Percentiles rank a stretch among this genome's conserved stretches.
phyloP scores from a whole-genome alignment of 139 green algal genomes.

The Chlamydomonas incerta region DNA sequence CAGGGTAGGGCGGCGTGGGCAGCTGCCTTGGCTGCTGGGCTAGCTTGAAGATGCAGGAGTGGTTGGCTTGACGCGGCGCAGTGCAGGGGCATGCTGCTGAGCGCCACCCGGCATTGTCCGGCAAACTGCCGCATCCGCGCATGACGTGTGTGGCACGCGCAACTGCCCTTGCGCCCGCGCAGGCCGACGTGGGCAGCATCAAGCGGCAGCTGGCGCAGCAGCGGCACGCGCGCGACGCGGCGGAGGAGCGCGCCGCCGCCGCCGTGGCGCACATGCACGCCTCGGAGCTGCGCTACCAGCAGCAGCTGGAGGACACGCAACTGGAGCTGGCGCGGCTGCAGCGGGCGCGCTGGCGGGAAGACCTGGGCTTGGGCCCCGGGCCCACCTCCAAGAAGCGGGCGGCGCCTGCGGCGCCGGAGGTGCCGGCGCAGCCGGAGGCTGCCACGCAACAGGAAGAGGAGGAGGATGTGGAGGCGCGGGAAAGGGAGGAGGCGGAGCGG shows the following conservation, averaged over 20 bases:
- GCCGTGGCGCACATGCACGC: constrained; percentile 40
- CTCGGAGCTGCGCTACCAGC: constrained; percentile 22
- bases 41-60: no score
- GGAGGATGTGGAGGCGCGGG: background rate
- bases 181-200: constrained; percentile 8
- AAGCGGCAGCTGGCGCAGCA: constrained; percentile 28
- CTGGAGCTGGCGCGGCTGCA: constrained; percentile 1
- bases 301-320: constrained; percentile 36
- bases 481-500: constrained; percentile 3
- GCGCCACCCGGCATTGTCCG: no score
- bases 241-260: constrained; percentile 32
- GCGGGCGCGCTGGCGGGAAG: constrained; percentile 4
- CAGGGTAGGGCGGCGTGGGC: background rate
- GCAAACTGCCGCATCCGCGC: no score
- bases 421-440: background rate
- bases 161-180: background rate
- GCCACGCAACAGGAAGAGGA: background rate
- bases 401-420: background rate
- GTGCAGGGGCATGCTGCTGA: no score
- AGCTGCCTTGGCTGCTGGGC: background rate
- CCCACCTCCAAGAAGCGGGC: background rate
- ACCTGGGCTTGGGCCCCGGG: background rate
- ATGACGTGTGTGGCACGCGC: no score
- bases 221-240: constrained; percentile 2
- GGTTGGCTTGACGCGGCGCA: no score